Evolutionary conservation across 768 basidiomycete genomes (phyloP), one percentile per base, ranked within the genome.

Genomic region (Auriculariales sp.): DNA sequence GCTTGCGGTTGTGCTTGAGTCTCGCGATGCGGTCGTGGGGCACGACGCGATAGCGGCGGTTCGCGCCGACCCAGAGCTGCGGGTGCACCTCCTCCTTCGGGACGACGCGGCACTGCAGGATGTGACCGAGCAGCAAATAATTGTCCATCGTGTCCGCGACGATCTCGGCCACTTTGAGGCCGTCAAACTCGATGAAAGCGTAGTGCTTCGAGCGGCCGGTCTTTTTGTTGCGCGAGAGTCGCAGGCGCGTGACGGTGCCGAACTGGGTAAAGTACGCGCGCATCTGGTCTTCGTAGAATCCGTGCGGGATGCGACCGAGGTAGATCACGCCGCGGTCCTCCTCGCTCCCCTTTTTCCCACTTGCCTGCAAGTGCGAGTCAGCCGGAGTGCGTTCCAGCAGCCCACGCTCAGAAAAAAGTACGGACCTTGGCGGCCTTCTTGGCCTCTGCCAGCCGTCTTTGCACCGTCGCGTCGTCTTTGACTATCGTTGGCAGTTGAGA

Each of bases 61-160:
- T 95, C 17, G 93, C 89, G n/a, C 95, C 94, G 10, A 93, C 71
- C 95, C 95, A 99, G 1, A 98, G 66, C 60, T 94, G 79, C 11
- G 92, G 86, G 62, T 98, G 94, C 1, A 98, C 78, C 53, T 93
- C 65, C 24, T 93, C 89, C 56, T 80, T 80, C 33, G 95, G 90
- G 52, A 98, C 79, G 47, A 92, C 64, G 65, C 88, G 85, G 71
- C 94, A 98, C 36, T 77, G 78, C 49, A 99, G 73, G 54, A 99
- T 84, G 61, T 95, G 94, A 5, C 94, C 93, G 74, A 85, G 77
- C 55, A 99, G 72, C 32, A 99, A 75, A 65, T 97, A 99, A 68
- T 95, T 98, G 72, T 99, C 81, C 95, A 98, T 98, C 39, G 94
- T 98, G 60, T 98, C 95, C 2, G 87, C 83, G 6, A 95, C 95